These are phyloP conservation scores for Mycena galopus DNA, from an alignment of 768 basidiomycete genomes.

Conservation along the genomic window DNA sequence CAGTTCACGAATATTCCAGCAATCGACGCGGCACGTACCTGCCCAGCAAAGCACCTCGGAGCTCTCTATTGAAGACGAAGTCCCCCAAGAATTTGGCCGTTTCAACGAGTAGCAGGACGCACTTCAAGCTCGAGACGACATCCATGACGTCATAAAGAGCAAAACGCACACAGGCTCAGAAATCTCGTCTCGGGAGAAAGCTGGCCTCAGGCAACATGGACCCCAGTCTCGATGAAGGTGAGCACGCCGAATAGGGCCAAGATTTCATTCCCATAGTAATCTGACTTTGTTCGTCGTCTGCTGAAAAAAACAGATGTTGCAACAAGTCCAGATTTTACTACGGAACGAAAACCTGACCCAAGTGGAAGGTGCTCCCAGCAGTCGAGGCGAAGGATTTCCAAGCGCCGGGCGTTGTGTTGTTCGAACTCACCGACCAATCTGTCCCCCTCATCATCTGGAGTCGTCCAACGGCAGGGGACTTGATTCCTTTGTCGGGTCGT, in stretches of 20 bases:
- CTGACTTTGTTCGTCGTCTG: slow-evolving; percentile 12
- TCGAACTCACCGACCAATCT: neutral
- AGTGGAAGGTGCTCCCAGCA: neutral
- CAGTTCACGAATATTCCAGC: no score
- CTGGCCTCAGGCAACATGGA: neutral
- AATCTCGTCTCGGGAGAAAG: neutral
- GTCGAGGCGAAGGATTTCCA: neutral
- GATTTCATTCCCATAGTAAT: slow-evolving; percentile 28
- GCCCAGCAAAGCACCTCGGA: no score
- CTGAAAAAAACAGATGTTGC: neutral
- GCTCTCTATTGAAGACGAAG: no score
- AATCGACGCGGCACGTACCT: no score
- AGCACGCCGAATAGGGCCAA: slow-evolving; percentile 4
- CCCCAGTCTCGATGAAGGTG: neutral
- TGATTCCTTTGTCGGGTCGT: neutral
- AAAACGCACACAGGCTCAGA: neutral
- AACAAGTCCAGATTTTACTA: neutral
- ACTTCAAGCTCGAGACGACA: no score
- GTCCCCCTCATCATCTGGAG: neutral
- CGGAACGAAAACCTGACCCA: neutral
- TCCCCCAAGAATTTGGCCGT: no score
- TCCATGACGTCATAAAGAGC: neutral
- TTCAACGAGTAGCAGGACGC: no score
- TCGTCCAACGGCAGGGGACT: neutral
- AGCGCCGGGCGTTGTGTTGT: neutral